A percentile compares a stretch with the other conserved stretches of the same genome.
These are phyloP conservation scores for Nitzschia sp. DNA, from an alignment of 108 stramenopile species.

Conservation along the genomic window DNA sequence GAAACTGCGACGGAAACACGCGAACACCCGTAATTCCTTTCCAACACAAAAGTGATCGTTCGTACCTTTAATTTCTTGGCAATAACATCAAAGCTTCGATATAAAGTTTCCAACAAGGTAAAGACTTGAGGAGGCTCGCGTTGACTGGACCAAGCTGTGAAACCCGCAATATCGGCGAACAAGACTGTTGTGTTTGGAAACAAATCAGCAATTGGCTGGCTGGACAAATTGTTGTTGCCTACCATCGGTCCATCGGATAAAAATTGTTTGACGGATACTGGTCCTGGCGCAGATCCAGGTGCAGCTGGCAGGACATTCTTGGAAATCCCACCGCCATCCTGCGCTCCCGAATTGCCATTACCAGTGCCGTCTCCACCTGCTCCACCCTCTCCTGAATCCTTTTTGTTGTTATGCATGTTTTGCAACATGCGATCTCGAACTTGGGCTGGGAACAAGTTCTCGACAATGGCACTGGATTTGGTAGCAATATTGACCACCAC, in stretches of 20 bases:
- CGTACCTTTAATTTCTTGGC: constrained; percentile 31
- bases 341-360: neutral
- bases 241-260: neutral
- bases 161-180: constrained; percentile 39
- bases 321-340: neutral
- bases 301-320: constrained; percentile 1
- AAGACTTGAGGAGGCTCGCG: constrained; percentile 34
- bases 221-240: constrained; percentile 12
- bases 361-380: neutral
- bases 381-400: neutral
- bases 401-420: constrained; percentile 7
- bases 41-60: too few species aligned
- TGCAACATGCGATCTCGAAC: constrained; percentile 42
- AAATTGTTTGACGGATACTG: constrained; percentile 34
- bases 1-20: too few species aligned
- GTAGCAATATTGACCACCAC: constrained; percentile 36
- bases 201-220: constrained; percentile 32
- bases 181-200: constrained; percentile 33
- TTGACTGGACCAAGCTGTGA: constrained; percentile 31
- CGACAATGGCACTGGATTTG: constrained; percentile 34
- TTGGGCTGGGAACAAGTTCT: constrained; percentile 32
- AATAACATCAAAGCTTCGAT: constrained; percentile 34
- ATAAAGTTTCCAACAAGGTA: constrained; percentile 31
- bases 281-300: neutral
- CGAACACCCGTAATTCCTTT: too few species aligned